Evolutionary conservation across 2,329 filamentous ascomycete genomes (phyloP).

Genomic region (Teratosphaeria destructans): DNA sequence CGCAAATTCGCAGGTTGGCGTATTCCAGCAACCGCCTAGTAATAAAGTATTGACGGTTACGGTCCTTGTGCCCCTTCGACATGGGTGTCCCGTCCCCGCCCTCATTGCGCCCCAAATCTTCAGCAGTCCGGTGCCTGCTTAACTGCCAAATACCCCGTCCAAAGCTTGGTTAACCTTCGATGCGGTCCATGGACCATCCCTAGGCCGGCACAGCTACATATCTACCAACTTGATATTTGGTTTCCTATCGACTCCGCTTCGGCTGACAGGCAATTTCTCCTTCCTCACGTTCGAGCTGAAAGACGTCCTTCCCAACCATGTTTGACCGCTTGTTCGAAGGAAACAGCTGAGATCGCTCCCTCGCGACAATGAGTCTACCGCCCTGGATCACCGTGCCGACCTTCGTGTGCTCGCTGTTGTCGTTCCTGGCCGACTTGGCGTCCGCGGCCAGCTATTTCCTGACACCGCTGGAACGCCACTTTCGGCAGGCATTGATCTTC

Average conservation of each 20-base stretch:
- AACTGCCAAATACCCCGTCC: background rate
- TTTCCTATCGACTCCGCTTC: background rate
- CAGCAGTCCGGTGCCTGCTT: background rate
- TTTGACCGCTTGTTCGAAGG: background rate
- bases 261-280: background rate
- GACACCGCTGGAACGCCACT: background rate
- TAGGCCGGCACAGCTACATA: background rate
- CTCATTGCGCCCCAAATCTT: background rate
- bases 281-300: background rate
- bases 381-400: background rate
- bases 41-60: background rate
- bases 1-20: too few relatives aligned
- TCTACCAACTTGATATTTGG: background rate
- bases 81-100: background rate
- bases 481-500: background rate
- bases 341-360: background rate
- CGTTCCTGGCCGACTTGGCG: background rate
- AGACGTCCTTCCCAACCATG: background rate
- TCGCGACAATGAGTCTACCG: background rate
- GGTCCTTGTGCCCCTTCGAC: background rate
- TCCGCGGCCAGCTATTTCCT: background rate
- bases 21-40: background rate
- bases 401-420: background rate
- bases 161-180: background rate
- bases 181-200: too few relatives aligned